Evolutionary conservation across 352 stramenopile genomes (phyloP), one percentile per base, ranked within the genome.

Genomic region (Phytophthora fragariaefolia): DNA sequence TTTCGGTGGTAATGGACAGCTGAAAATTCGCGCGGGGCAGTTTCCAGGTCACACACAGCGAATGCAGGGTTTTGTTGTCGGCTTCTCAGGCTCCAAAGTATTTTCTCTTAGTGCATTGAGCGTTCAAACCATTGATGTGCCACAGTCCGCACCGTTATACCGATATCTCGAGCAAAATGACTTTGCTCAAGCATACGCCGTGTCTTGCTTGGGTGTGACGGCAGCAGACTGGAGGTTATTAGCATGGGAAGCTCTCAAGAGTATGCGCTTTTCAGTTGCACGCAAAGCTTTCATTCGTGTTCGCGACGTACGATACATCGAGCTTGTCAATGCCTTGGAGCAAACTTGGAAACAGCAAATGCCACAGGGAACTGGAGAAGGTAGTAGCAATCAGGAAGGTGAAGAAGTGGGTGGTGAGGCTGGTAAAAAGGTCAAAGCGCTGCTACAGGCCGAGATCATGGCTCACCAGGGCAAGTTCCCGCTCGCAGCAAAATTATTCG

Each of bases 141-240:
- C 96, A 12, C 92, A 98, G 55, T 96, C 86, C 0, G 85, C 87
- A 24, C 80, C 83, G 13, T 65, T 98, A 12, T 95, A 97, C 50
- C 89, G 91, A 6, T 96, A 97, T 63, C 60, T 98, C 20, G 92
- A 98, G 64, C 82, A 88, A 40, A 89, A 93, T 26, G 74, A 98
- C 58, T 98, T 98, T 60, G 28, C 70, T 23, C 72, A 87, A 28
- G 96, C 94, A 6, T 98, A 98, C 70, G 73, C 77, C 0, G 86
- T 98, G 28, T 96, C 96, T 10, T 98, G 92, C 59, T 70, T 98
- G 6, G 94, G 94, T n/a, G 93, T 98, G n/a, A 98, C 96, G 1
- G 91, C 97, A 48, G 84, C 82, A 38, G 92, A 97, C 63, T 98
- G 92, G 92, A 76, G 90, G 1, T 69, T 95, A 42, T 67, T 98